Conservation (phyloP, 768 basidiomycete species). For the Boletus tylopilopsis region DNA sequence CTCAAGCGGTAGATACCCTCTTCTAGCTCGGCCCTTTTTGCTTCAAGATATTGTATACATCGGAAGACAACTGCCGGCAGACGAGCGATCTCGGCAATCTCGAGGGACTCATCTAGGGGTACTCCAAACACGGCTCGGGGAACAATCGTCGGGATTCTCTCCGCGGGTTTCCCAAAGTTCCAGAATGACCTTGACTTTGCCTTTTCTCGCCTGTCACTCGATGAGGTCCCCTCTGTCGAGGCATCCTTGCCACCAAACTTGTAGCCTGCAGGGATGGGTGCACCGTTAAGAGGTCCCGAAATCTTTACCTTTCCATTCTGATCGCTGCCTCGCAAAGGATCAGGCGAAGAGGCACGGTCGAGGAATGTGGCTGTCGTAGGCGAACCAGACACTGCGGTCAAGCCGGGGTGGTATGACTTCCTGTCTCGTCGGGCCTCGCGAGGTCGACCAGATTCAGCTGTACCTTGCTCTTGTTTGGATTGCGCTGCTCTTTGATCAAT, state of each 20-base stretch:
- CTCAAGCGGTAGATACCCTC: conserved; percentile 97
- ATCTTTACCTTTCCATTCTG: conserved; percentile 73
- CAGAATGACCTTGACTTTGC: conserved; percentile 92
- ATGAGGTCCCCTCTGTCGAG: conserved; percentile 37
- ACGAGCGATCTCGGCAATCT: conserved; percentile 84
- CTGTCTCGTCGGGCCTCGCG: conserved; percentile 49
- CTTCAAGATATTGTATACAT: conserved; percentile 91
- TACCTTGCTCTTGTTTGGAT: conserved; percentile 40
- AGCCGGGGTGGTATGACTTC: conserved; percentile 62
- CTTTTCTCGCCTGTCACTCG: conserved; percentile 79
- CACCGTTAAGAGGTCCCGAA: conserved; percentile 81
- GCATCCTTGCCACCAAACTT: conserved; percentile 84
- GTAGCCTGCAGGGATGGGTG: conserved; percentile 82
- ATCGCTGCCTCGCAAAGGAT: conserved; percentile 52
- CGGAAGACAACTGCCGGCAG: conserved; percentile 95
- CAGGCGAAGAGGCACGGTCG: conserved; percentile 41
- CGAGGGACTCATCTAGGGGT: conserved; percentile 80
- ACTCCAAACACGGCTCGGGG: conserved; percentile 87
- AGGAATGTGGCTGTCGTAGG: conserved; percentile 35
- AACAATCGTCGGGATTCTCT: conserved; percentile 37
- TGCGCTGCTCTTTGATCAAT: conserved; percentile 36
- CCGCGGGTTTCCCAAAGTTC: conserved; percentile 75
- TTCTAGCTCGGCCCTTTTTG: conserved; percentile 91
- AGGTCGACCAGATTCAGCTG: conserved; percentile 52
- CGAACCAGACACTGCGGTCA: conserved; percentile 47